Base-by-base conservation (phyloP, 148 eudicot genomes). In the Amaranthus hypochondriacus region DNA sequence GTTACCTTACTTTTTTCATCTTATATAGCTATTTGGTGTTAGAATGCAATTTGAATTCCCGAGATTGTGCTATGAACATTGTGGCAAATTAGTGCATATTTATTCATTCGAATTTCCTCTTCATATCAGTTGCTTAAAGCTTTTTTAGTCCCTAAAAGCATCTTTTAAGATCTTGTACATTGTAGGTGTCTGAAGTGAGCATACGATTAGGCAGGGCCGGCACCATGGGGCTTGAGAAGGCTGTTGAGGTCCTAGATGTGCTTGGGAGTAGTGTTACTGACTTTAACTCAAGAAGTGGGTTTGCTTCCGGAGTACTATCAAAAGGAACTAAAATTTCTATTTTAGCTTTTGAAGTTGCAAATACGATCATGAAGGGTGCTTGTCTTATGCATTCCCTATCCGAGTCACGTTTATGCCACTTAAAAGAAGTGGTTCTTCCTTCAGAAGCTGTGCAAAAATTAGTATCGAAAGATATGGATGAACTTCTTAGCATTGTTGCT, bases 291-390 rank as follows among this genome's bases (percentile, higher is more conserved):
- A 86, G 88, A 71, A 86, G 90, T 76, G 98, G 98, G 57, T 94
- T 94, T 84, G 77, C 87, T 48, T 85, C 90, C 59, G 89, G 89
- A 72, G 74, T 87, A 70, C 63, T 83, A 66, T 76, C 87, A 66
- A 88, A 87, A 79, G 97, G 98, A 74, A 88, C 81, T 67, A 91
- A 82, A 86, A 80, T 94, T 60, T 76, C 84, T 53, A 89, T 94
- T 49, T 79, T 94, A 81, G 93, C 97, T 53, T 94, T 94, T 83
- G 98, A 94, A 77, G 92, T 94, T 77, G 98, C 98, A 49, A 94
- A 94, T 81, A 94, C 98, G 56, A 83, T 94, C 49, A 88, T 85
- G 78, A 94, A 94, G 84, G 97, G 96, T 52, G 85, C 87, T 69
- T 88, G 79, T 80, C 85, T 91, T 77, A 75, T 94, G 88, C 88